Evolutionary conservation across 1,284 basidiomycete species (phyloP), one percentile per base, ranked within the genome.

Genomic region (Ganoderma sinense): DNA sequence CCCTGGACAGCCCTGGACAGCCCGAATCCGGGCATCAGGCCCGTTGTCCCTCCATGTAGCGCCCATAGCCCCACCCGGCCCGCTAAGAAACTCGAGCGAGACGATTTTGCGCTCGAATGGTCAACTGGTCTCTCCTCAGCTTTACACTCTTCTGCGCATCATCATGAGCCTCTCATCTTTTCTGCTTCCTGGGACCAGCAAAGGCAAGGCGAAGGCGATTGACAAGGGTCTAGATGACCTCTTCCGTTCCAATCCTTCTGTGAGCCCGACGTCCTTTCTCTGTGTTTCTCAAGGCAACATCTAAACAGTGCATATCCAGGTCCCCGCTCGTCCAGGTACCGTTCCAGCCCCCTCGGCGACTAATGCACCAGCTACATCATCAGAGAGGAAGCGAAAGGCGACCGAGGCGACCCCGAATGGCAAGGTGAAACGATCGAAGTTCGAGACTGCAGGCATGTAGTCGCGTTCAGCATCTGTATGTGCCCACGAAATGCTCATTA

Each of bases 151-250:
- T 1, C 43, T 33, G 20, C 8, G 13, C 55, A 48, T 6, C n/a
- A 13, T 18, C 31, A 81, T 81, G 80, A 81, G 79, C 65, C 74
- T 82, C 10, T 78, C 81, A 5, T 79, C 81, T 0, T 77, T 82
- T 56, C 74, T 82, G 1, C 74, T 82, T 4, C 72, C 69, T 23
- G 67, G 66, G 2, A n/a, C 66, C 14, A 66, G 66, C 23, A 78
- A 77, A 67, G 71, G 66, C 4, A 77, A 76, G 66, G 69, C 65
- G 4, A 76, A 75, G 60, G 68, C 64, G 5, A 78, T 83, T n/a
- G 82, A 83, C 67, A 77, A 73, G 41, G 78, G 76, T 4, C 67
- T 82, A 2, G 82, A 83, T 65, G 75, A 78, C 39, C 65, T 83
- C 26, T 81, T 83, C 68, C 76, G 75, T 31, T 71, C 80, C 10